These are phyloP conservation scores for Suillus spraguei DNA, from an alignment of 768 basidiomycete species.

Conservation along the genomic window DNA sequence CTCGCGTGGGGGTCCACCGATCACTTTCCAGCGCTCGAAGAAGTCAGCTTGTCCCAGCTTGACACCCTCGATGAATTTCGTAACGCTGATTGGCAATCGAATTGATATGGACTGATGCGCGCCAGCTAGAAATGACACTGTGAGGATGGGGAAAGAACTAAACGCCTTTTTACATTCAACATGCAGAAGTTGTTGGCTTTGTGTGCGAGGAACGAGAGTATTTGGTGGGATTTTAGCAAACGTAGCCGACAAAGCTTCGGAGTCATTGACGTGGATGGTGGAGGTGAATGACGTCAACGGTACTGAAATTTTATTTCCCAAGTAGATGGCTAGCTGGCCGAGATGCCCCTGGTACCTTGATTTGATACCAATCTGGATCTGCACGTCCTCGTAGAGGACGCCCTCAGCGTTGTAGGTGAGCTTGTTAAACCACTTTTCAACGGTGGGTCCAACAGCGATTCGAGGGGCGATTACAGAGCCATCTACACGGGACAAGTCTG, in stretches of 20 bases:
- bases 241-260: slow-evolving; percentile 75
- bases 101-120: slow-evolving; percentile 86
- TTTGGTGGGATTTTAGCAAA: slow-evolving; percentile 92
- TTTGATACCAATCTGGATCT: slow-evolving; percentile 95
- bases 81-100: slow-evolving; percentile 82
- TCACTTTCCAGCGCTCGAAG: slow-evolving; percentile 98
- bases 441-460: slow-evolving; percentile 64
- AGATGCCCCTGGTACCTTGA: slow-evolving; percentile 94
- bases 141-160: slow-evolving; percentile 71
- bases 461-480: slow-evolving; percentile 49
- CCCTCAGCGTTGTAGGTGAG: slow-evolving; percentile 82
- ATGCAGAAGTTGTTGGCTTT: slow-evolving; percentile 91
- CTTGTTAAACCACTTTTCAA: slow-evolving; percentile 90
- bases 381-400: slow-evolving; percentile 92
- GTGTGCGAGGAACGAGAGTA: slow-evolving; percentile 77
- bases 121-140: slow-evolving; percentile 90
- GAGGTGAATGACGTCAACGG: slow-evolving; percentile 93
- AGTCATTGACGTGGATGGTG: slow-evolving; percentile 69
- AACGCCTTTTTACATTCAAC: slow-evolving; percentile 95
- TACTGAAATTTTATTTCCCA: slow-evolving; percentile 92
- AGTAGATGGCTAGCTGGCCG: slow-evolving; percentile 91
- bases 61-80: slow-evolving; percentile 94
- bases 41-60: slow-evolving; percentile 82
- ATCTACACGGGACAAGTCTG: slow-evolving; percentile 18
- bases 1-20: slow-evolving; percentile 94